phyloP scores from a whole-genome alignment of 1,284 basidiomycete species.

The Golubevia sp. region DNA sequence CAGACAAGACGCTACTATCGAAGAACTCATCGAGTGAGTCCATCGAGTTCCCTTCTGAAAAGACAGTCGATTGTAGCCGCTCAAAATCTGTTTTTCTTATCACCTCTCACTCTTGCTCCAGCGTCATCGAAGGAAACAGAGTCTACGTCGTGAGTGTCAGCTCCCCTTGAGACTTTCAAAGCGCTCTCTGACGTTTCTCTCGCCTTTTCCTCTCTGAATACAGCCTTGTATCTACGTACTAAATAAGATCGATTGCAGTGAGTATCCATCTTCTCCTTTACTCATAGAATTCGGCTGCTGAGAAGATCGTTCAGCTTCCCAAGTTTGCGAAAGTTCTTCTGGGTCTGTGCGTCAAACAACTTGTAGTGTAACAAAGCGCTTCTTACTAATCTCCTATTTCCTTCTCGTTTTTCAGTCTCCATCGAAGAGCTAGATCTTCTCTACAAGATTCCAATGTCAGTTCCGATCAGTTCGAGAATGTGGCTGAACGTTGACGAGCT shows the following conservation, averaged over 20 bases:
- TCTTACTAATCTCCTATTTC: constrained; percentile 1
- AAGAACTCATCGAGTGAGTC: constrained; percentile 80
- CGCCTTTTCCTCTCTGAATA: not conserved
- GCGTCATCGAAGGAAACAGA: constrained; percentile 66
- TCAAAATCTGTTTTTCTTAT: constrained; percentile 50
- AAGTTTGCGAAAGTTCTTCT: no score
- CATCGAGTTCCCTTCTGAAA: not conserved
- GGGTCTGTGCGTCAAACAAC: no score
- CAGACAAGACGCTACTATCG: constrained; percentile 86
- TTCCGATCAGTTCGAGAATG: constrained; percentile 87
- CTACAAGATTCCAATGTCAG: constrained; percentile 86
- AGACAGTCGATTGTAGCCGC: constrained; percentile 91
- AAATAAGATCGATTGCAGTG: constrained; percentile 75
- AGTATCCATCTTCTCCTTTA: no score
- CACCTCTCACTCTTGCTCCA: not conserved
- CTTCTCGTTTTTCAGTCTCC: constrained; percentile 72
- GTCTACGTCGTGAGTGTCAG: constrained; percentile 69
- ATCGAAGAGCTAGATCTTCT: constrained; percentile 97
- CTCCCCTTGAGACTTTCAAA: not conserved
- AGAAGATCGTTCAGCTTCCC: no score
- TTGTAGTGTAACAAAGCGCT: not conserved
- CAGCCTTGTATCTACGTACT: constrained; percentile 49
- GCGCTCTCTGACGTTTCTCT: not conserved
- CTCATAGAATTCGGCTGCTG: no score
- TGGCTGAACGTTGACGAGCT: constrained; percentile 98